Percentiles rank a stretch among this genome's conserved stretches.
phyloP scores from a whole-genome alignment of 352 stramenopile species.

The Bremia lactucae region DNA sequence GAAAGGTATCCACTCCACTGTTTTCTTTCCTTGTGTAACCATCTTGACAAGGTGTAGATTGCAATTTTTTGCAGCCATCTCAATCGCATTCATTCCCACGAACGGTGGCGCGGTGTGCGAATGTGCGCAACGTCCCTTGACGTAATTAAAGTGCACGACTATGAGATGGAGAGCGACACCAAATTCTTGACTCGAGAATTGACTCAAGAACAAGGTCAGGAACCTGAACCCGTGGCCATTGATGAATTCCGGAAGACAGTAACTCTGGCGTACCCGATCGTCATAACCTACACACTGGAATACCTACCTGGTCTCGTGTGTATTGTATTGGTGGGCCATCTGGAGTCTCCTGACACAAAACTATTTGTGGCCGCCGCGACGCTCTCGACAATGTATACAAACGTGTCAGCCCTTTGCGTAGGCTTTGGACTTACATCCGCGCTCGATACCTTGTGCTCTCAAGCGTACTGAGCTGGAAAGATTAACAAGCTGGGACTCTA shows the following conservation, averaged over 20 bases:
- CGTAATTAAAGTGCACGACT: slow-evolving; percentile 30
- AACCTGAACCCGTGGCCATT: slow-evolving; percentile 33
- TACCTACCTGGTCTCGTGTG: slow-evolving; percentile 57
- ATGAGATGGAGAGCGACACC: slow-evolving; percentile 21
- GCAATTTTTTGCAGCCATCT: too few relatives aligned
- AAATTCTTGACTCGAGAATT: slow-evolving; percentile 13
- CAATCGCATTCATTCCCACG: too few relatives aligned
- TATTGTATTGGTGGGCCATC: slow-evolving; percentile 54
- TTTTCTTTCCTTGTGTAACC: too few relatives aligned
- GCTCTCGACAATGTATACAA: slow-evolving; percentile 70
- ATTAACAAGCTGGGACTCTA: slow-evolving; percentile 74
- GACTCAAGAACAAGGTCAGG: slow-evolving; percentile 18
- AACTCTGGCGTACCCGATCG: slow-evolving; percentile 44
- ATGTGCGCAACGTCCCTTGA: slow-evolving; percentile 26
- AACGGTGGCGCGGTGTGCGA: too few relatives aligned
- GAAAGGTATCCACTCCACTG: too few relatives aligned
- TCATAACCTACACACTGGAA: slow-evolving; percentile 65
- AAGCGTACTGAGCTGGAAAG: slow-evolving; percentile 69
- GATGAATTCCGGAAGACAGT: slow-evolving; percentile 25
- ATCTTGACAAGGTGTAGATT: too few relatives aligned
- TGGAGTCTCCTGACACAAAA: slow-evolving; percentile 59
- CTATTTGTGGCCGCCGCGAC: slow-evolving; percentile 60
- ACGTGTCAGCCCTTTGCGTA: slow-evolving; percentile 68
- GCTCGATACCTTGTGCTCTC: slow-evolving; percentile 83
- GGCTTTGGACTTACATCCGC: slow-evolving; percentile 74